A percentile compares a stretch with the other conserved stretches of the same genome.
phyloP scores from a whole-genome alignment of 108 stramenopile genomes.

The Skeletonema costatum region DNA sequence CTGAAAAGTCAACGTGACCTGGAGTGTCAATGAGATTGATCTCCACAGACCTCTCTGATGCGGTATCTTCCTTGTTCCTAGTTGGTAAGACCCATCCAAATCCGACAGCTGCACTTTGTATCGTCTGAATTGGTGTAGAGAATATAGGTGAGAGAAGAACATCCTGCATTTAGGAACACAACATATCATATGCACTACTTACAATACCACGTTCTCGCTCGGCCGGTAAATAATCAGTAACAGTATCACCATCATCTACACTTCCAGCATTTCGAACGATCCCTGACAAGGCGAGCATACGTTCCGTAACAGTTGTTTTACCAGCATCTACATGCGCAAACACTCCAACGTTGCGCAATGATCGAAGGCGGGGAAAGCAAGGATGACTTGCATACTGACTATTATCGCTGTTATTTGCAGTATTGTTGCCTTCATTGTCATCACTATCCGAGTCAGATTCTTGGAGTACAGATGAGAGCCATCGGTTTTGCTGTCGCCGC shows the following conservation, averaged over 20 bases:
- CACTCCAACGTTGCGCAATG: conserved; percentile 90
- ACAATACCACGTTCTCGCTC: conserved; percentile 97
- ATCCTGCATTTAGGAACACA: too few species aligned
- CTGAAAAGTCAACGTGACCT: conserved; percentile 98
- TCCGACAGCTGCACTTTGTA: conserved; percentile 95
- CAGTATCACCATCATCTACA: conserved; percentile 96
- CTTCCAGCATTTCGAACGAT: conserved; percentile 75
- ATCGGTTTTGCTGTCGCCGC: not conserved
- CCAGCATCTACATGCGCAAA: conserved; percentile 99
- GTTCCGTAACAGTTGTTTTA: conserved; percentile 99
- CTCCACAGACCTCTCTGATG: conserved; percentile 23
- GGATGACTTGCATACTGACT: not conserved
- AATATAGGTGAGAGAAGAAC: too few species aligned
- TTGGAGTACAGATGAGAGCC: not conserved
- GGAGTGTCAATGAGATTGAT: conserved; percentile 97
- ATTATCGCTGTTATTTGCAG: not conserved
- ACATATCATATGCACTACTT: too few species aligned
- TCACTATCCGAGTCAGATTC: conserved; percentile 7
- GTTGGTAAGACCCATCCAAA: conserved; percentile 92
- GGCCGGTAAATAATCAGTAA: conserved; percentile 96
- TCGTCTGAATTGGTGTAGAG: conserved; percentile 52
- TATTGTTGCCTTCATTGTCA: not conserved
- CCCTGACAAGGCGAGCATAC: conserved; percentile 95
- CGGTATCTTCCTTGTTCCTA: conserved; percentile 39
- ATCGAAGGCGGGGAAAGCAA: conserved; percentile 44